Evolutionary conservation across 75 land plant species (phyloP), one percentile per base, ranked within the genome.

Genomic region (Sequoia sempervirens): DNA sequence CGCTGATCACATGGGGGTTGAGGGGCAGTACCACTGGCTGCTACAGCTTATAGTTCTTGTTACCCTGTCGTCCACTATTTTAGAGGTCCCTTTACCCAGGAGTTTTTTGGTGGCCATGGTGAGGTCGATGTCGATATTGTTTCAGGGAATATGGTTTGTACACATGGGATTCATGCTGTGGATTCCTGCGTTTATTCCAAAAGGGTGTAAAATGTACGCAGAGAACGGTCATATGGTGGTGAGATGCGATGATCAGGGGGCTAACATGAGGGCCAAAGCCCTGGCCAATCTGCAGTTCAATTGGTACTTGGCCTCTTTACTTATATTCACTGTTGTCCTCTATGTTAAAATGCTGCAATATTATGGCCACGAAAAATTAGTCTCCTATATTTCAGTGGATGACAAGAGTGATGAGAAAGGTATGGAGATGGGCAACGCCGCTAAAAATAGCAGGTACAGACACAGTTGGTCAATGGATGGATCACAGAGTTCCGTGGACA

Each of bases 21-120:
- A 95, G 61, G 97, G 97, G 15, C 97, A 94, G 75, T 96, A 96
- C 89, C 98, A 94, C 41, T 86, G 87, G 87, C 90, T 94, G 4
- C 92, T 96, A 1, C 95, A 96, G 86, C 41, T 91, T 4, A 85
- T 90, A 20, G 87, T 94, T 0, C 26, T 47, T 9, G 88, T 92
- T 32, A 88, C 93, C 50, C 46, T 96, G 4, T 54, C 74, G 53
- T 85, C 92, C 8, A 90, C 92, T 13, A 84, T 96, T 2, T 7
- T 96, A 56, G 96, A 92, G 47, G 89, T 94, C 1, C 54, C 72
- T 23, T 34, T 76, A 40, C 90, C 84, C 0, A 82, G 74, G 50
- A 89, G 92, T 69, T 89, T 95, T 84, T 47, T 90, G 36, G 75
- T 90, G 10, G 81, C 89, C 78, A 87, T 91, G 84, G 89, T 93